Conservation (phyloP, 2,329 filamentous ascomycete species). For the Arthrobotrys musiformis region DNA sequence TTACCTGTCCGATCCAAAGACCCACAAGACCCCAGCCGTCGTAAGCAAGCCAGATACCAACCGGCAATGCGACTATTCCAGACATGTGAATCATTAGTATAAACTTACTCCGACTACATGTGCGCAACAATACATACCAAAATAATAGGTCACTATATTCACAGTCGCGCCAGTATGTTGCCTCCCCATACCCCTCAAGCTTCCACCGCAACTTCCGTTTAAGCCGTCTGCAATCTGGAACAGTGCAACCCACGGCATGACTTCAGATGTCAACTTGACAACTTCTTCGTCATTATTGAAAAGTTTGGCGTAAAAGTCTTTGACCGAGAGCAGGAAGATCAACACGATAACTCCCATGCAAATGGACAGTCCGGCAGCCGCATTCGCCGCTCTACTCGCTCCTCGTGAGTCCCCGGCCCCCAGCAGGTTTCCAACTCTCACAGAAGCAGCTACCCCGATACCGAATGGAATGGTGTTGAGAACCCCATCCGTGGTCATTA, state of each 20-base stretch:
- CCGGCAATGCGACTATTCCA: slow-evolving; percentile 70
- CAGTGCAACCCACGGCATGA: slow-evolving; percentile 86
- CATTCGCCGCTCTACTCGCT: slow-evolving; percentile 78
- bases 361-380: slow-evolving; percentile 78
- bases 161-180: slow-evolving; percentile 86
- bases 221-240: slow-evolving; percentile 92
- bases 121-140: slow-evolving; percentile 64
- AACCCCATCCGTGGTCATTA: slow-evolving; percentile 85
- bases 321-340: slow-evolving; percentile 74
- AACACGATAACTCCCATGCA: slow-evolving; percentile 75
- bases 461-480: slow-evolving; percentile 82
- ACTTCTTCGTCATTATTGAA: slow-evolving; percentile 83
- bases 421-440: slow-evolving; percentile 81
- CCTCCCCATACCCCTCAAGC: slow-evolving; percentile 82
- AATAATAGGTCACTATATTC: slow-evolving; percentile 85
- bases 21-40: slow-evolving; percentile 84
- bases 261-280: slow-evolving; percentile 75
- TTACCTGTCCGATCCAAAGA: slow-evolving; percentile 79
- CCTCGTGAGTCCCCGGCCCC: slow-evolving; percentile 74
- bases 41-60: slow-evolving; percentile 86
- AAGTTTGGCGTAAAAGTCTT: slow-evolving; percentile 77
- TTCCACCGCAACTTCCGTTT: slow-evolving; percentile 85
- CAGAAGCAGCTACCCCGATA: slow-evolving; percentile 81
- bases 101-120: neutral
- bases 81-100: neutral